phyloP scores from a whole-genome alignment of 1,284 basidiomycete species.

The Leccinum glutinopallens region DNA sequence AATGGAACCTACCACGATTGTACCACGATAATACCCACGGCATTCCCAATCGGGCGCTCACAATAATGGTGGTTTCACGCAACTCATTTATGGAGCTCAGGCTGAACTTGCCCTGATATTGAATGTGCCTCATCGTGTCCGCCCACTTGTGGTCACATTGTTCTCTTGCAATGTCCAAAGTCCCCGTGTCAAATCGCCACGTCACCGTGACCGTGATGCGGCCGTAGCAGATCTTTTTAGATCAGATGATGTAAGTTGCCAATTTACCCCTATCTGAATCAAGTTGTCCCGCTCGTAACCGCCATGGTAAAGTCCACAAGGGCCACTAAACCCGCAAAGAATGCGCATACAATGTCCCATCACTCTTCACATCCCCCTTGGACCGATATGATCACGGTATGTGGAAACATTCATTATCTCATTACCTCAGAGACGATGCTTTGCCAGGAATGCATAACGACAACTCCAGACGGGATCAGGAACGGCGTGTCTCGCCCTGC shows the following conservation, averaged over 20 bases:
- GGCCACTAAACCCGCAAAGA: slow-evolving; percentile 17
- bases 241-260: slow-evolving; percentile 1
- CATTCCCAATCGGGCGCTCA: too few species aligned
- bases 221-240: neutral
- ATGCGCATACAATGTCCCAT: slow-evolving; percentile 1
- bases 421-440: neutral
- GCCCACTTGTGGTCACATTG: neutral
- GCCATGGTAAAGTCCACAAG: slow-evolving; percentile 31
- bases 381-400: slow-evolving; percentile 64
- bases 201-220: too few species aligned
- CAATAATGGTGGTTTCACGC: too few species aligned
- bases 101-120: neutral
- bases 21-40: slow-evolving; percentile 1
- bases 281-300: neutral
- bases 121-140: neutral
- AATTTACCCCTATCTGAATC: slow-evolving; percentile 13
- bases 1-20: too few species aligned
- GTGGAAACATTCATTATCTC: slow-evolving; percentile 13
- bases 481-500: slow-evolving; percentile 73
- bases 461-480: slow-evolving; percentile 65
- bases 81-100: too few species aligned
- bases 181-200: slow-evolving; percentile 4
- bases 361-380: slow-evolving; percentile 49
- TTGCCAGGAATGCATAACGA: slow-evolving; percentile 66
- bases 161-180: neutral